Evolutionary conservation across 192 early-diverging fungal genomes (phyloP).

Genomic region (Lunasporangiospora selenospora): DNA sequence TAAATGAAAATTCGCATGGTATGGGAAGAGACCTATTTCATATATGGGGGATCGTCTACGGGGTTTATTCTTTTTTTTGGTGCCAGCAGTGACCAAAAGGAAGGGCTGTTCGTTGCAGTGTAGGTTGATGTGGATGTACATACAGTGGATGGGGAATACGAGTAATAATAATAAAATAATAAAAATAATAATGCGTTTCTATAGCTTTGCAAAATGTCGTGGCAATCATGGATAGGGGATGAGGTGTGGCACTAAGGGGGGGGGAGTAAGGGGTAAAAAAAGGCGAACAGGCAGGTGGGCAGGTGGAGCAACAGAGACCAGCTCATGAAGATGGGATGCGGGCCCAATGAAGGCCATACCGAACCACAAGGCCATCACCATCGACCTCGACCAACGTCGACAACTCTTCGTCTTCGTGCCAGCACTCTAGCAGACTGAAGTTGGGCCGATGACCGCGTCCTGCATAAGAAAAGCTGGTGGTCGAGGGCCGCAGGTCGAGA

Average conservation of each 20-base stretch:
- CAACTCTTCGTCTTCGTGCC: too few species aligned
- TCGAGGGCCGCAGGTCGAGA: conserved; percentile 18
- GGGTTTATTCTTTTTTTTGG: too few species aligned
- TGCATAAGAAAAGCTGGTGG: conserved; percentile 21
- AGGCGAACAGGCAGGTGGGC: not conserved
- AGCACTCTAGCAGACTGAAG: conserved; percentile 27
- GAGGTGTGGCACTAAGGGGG: not conserved
- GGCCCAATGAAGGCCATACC: conserved; percentile 19
- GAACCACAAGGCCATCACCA: conserved; percentile 29
- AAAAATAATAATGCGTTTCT: not conserved
- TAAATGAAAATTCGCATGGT: too few species aligned
- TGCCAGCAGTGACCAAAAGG: too few species aligned
- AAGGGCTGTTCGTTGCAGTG: too few species aligned
- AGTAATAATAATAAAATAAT: not conserved
- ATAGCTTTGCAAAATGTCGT: not conserved
- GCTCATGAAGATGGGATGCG: conserved; percentile 30
- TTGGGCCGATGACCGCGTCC: conserved; percentile 20
- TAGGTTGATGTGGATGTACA: too few species aligned
- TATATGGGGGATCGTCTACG: too few species aligned
- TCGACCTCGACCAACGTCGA: too few species aligned
- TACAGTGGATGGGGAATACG: too few species aligned
- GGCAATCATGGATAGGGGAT: too few species aligned
- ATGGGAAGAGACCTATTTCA: too few species aligned
- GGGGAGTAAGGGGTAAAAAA: not conserved
- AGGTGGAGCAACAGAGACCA: too few species aligned